Evolutionary conservation across 306 rosid genomes (phyloP).

Genomic region (Quercus variabilis): DNA sequence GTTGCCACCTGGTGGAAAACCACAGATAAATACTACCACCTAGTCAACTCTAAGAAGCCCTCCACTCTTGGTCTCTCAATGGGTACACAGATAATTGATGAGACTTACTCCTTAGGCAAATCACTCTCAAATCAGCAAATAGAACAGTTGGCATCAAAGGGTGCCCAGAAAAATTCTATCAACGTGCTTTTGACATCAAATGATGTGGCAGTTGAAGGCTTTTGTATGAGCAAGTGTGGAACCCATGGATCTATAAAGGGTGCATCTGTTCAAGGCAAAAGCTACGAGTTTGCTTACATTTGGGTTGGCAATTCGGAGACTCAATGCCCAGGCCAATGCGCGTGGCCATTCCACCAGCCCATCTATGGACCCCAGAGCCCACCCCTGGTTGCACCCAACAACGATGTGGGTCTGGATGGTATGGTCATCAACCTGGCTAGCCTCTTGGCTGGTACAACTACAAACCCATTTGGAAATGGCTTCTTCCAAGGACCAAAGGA

Average conservation of each 20-base stretch:
- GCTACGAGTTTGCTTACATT: constrained; percentile 29
- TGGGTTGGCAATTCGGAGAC: constrained; percentile 71
- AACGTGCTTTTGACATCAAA: constrained; percentile 53
- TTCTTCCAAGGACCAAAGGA: too few species aligned
- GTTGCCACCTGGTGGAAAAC: constrained; percentile 55
- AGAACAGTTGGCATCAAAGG: constrained; percentile 42
- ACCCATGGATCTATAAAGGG: constrained; percentile 34
- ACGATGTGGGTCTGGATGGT: constrained; percentile 67
- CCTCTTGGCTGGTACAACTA: constrained; percentile 48
- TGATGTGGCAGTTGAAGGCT: constrained; percentile 49
- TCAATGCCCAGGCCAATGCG: constrained; percentile 67
- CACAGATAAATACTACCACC: constrained; percentile 38
- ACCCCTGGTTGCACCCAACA: constrained; percentile 57
- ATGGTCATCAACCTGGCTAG: constrained; percentile 55
- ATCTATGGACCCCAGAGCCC: constrained; percentile 56
- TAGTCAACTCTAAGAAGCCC: too few species aligned
- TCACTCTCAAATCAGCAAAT: too few species aligned
- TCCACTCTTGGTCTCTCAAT: too few species aligned
- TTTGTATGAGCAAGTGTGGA: constrained; percentile 58
- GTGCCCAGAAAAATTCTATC: constrained; percentile 22
- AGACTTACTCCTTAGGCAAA: too few species aligned
- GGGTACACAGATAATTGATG: too few species aligned
- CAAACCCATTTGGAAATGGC: constrained; percentile 36
- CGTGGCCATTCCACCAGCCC: constrained; percentile 68
- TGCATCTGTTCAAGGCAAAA: not conserved